Evolutionary conservation across 1,284 basidiomycete species (phyloP), one percentile per base, ranked within the genome.

Genomic region (Leccinum huronense): DNA sequence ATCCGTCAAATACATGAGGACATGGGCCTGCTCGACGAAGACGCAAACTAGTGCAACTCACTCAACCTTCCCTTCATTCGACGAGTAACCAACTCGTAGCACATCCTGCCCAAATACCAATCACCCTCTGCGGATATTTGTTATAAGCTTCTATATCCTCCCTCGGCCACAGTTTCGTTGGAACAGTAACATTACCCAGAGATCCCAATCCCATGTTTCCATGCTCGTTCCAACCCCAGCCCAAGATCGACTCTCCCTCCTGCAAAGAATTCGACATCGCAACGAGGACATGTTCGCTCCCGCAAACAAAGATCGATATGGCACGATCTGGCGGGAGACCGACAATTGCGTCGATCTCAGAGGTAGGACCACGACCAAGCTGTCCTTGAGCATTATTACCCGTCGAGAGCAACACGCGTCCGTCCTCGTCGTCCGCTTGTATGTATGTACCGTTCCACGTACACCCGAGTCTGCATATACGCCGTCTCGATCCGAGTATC

Each of bases 201-300:
- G 83, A 79, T 0, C 87, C 89, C 31, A 86, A 71, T 0, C 91
- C 94, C 14, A 97, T 80, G 75, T 96, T 97, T 11, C 95, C 95
- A 73, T 97, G 95, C 75, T 97, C 95, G 75, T 97, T 97, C 95
- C 95, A 97, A 0, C 95, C 95, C 89, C 94, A 96, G 0, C 86
- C 89, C 84, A 85, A 91, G 1, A 95, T 83, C 66, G 85, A 62
- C 23, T 58, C 55, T 11, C 60, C 40, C n/a, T 66, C 65, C 5
- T 64, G 66, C 9, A 56, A 53, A 30, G 66, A 23, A 34, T 48
- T 51, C 9, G 66, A 56, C 48, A 68, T 63, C 11, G 80, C 63
- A 14, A 83, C 68, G 3, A 96, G 76, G 3, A 93, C 82, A 75
- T 97, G 94, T 73, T 97, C 94, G 69, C 91, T 92, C 6, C 94